phyloP scores from a whole-genome alignment of 306 rosid species.

The Fragaria vesca region DNA sequence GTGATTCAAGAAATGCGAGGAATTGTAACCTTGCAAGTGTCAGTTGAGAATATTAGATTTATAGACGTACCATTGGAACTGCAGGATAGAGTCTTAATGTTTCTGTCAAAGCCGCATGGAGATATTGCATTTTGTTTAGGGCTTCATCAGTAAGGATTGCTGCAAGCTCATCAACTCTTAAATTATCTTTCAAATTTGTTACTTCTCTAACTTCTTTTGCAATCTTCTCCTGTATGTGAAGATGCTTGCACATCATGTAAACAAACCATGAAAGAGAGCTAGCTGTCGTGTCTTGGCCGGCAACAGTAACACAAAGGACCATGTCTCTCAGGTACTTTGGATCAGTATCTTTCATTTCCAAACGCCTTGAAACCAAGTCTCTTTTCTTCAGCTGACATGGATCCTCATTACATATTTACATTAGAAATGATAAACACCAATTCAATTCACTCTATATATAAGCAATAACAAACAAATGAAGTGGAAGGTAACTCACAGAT shows the following conservation, averaged over 20 bases:
- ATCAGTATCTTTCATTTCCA: conserved; percentile 37
- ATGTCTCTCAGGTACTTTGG: conserved; percentile 44
- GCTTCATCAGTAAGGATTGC: background rate
- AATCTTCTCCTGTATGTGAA: conserved; percentile 48
- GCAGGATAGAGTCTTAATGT: background rate
- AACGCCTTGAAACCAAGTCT: conserved; percentile 50
- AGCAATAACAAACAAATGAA: background rate
- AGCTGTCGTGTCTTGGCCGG: conserved; percentile 60
- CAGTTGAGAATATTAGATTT: background rate
- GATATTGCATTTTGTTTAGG: conserved; percentile 4
- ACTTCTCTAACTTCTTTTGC: conserved; percentile 26
- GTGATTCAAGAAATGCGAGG: background rate
- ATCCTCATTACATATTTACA: background rate
- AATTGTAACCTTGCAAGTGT: background rate
- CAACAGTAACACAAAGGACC: conserved; percentile 39
- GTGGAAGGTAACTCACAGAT: conserved; percentile 13
- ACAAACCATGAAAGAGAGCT: conserved; percentile 50
- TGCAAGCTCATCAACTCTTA: background rate
- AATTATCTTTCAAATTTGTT: background rate
- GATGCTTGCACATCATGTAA: conserved; percentile 50
- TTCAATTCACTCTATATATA: background rate
- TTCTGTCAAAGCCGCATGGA: background rate
- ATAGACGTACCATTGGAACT: background rate
- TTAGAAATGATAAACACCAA: no score
- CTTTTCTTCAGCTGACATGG: conserved; percentile 32